Evolutionary conservation across 208 protist genomes (phyloP).

Genomic region (Trypanosoma rangeli): DNA sequence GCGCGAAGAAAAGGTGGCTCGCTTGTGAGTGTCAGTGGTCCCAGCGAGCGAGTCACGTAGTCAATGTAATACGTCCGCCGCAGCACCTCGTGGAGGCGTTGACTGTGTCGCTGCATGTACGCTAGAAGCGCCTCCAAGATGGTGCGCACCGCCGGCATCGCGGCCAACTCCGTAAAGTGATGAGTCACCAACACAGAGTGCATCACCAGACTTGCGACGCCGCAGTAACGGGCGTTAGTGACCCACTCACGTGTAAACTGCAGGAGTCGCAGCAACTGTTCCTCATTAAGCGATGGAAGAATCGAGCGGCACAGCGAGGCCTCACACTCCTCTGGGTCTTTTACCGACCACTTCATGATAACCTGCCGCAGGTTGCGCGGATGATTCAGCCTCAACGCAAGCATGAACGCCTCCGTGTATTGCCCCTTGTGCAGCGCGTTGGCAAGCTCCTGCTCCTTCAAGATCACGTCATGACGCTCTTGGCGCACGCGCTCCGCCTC

Average conservation of each 20-base stretch:
- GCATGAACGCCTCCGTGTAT: slow-evolving; percentile 76
- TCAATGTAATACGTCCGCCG: slow-evolving; percentile 90
- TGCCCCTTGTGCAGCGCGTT: slow-evolving; percentile 79
- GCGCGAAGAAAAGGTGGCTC: slow-evolving; percentile 53
- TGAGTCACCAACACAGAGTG: slow-evolving; percentile 57
- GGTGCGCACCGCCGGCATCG: slow-evolving; percentile 49
- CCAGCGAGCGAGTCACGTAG: slow-evolving; percentile 69
- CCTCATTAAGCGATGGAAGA: slow-evolving; percentile 52
- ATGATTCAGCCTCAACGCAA: slow-evolving; percentile 85
- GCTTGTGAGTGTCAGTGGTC: slow-evolving; percentile 59
- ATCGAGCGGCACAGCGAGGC: slow-evolving; percentile 50
- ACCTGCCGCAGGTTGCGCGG: slow-evolving; percentile 87
- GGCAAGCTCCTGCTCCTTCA: slow-evolving; percentile 84
- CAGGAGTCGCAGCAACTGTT: slow-evolving; percentile 72
- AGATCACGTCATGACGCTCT: slow-evolving; percentile 63
- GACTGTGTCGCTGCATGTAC: slow-evolving; percentile 84
- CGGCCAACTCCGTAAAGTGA: slow-evolving; percentile 64
- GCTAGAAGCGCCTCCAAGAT: slow-evolving; percentile 86
- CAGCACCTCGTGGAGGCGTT: slow-evolving; percentile 79
- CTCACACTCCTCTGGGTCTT: slow-evolving; percentile 64
- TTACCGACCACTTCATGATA: slow-evolving; percentile 66
- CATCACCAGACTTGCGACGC: slow-evolving; percentile 76
- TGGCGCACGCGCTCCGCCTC: slow-evolving; percentile 65
- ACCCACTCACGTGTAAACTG: slow-evolving; percentile 92
- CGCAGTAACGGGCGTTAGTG: slow-evolving; percentile 83